Evolutionary conservation across 192 early-diverging fungal species (phyloP), one percentile per base, ranked within the genome.

Genomic region (Backusella tuberculispora): DNA sequence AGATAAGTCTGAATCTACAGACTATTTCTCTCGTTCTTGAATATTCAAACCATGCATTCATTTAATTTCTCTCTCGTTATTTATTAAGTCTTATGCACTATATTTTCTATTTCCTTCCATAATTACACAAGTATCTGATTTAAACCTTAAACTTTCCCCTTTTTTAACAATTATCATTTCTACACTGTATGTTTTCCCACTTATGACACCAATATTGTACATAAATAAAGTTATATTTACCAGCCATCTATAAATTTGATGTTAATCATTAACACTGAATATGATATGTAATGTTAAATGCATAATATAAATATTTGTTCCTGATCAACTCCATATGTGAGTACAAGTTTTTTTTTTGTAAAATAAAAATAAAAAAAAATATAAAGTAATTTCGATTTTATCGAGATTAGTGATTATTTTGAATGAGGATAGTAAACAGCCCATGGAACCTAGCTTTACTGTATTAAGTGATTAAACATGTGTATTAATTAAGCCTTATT

Each of bases 11-110:
- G 50, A 41, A 34, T 13, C 19, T 15, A 24, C 53, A 14, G 71
- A 63, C 7, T 72, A 72, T 13, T 72, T 72, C 17, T 69, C 41
- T 24, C 43, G 29, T 60, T 26, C 21, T 60, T 60, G 13, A 60
- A 12, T 10, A 24, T 9, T 4, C 19, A 50, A 50, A 50, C 21
- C 9, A 60, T 60, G 53, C n/a, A 10, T 60, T 12, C 19, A 24
- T 60, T 60, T 13, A 12, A 60, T 26, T 24, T 10, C 24, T 60
- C 53, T 1, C 21, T 60, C 53, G 21, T 60, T 60, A 60, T 60
- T 53, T 60, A 60, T 60, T 60, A 60, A 60, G 21, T 12, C 21
- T 1, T 60, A 60, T 60, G 53, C 53, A 60, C 9, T 10, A 26
- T 60, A 26, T 60, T 19, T 60, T 60, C 19, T 60, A 60, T 60